Evolutionary conservation across 805 yeast genomes (phyloP).

Genomic region (Cyberlindnera sargentensis): DNA sequence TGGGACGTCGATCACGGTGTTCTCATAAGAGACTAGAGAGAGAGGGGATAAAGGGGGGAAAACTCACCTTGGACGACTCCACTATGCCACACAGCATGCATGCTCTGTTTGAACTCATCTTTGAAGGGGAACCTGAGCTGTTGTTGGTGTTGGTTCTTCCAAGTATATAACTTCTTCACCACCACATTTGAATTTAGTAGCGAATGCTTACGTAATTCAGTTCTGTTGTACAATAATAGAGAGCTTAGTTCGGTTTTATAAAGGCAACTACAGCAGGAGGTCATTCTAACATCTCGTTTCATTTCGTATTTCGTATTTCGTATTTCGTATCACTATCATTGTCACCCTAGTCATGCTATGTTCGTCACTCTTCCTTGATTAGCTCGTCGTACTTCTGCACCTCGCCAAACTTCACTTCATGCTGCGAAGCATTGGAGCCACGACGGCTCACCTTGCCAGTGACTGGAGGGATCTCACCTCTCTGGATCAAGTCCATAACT

Average conservation of each 20-base stretch:
- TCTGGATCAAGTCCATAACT: conserved; percentile 50
- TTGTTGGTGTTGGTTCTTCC: no score
- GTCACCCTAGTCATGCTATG: no score
- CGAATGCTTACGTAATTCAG: no score
- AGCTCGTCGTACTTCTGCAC: conserved; percentile 21
- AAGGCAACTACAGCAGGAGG: no score
- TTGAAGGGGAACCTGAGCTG: no score
- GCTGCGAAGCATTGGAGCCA: conserved; percentile 41
- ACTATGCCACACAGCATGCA: conserved; percentile 96
- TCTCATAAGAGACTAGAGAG: no score
- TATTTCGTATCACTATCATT: background rate
- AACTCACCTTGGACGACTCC: conserved; percentile 61
- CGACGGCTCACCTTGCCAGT: conserved; percentile 40
- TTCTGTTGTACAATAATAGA: no score
- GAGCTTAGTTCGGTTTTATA: no score
- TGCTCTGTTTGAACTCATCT: conserved; percentile 47
- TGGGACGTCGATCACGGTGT: no score
- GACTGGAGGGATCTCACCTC: conserved; percentile 47
- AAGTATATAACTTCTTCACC: no score
- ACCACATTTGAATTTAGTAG: no score
- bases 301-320: no score
- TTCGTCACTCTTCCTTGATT: conserved; percentile 16
- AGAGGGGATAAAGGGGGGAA: background rate
- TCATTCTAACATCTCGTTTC: background rate
- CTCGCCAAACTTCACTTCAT: conserved; percentile 33